Evolutionary conservation across 164 flowering plant species (phyloP), one percentile per base, ranked within the genome.

Genomic region (Warburgia ugandensis): DNA sequence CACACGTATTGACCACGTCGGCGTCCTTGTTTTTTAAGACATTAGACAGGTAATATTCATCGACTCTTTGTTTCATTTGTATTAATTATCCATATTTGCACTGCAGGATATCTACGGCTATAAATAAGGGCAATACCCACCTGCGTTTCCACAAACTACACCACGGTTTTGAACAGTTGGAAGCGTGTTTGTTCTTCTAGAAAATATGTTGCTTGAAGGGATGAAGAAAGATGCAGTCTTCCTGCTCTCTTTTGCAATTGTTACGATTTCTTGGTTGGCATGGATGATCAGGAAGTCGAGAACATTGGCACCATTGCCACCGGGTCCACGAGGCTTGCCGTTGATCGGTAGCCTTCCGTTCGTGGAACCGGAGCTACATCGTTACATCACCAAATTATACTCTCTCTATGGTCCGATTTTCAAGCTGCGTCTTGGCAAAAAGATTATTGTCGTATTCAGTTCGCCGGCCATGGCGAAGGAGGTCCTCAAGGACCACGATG

Each of bases 291-390:
- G 10, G 14, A n/a, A 23, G 8, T 6, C 16, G 4, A 7, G 9
- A 22, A 56, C 26, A 38, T n/a, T 35, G 10, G 58, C 60, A 5
- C 73, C 55, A 20, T 26, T 67, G 22, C 77, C 77, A 2, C 84
- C 81, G 0, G 77, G 84, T 19, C 81, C 84, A 1, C 52, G 45
- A 6, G 72, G 73, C 30, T 45, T 76, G 11, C 84, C 84, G 14
- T 9, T 78, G 5, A 28, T 78, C 1, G 84, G 84, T 0, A 61
- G 63, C 63, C 73, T 78, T 30, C 74, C 55, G 0, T 76, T 61
- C 37, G 68, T 73, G 0, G 63, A 72, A 29, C 70, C 75, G 0
- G 60, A 76, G 17, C 77, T 73, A 40, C 80, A 75, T 33, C 22
- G 56, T 6, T 60, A 63, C 49, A 68, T 73, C 38, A 38, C 72